These are phyloP conservation scores for Magnaporthiopsis rhizophila DNA, from an alignment of 2,329 filamentous ascomycete genomes.

Conservation along the genomic window DNA sequence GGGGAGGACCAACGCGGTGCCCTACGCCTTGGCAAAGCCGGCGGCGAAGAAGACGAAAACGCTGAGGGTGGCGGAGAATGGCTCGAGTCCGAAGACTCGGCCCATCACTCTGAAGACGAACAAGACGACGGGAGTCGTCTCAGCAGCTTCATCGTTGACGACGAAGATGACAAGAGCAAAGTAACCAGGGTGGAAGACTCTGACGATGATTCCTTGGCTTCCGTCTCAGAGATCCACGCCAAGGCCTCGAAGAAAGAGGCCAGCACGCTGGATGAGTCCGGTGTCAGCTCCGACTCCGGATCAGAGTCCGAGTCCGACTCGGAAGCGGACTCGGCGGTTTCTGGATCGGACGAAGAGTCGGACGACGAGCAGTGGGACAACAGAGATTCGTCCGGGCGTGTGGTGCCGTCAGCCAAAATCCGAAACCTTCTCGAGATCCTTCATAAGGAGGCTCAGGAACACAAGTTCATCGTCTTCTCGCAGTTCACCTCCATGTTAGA, in stretches of 20 bases:
- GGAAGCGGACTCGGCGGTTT: conserved; percentile 8
- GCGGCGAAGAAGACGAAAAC: conserved; percentile 79
- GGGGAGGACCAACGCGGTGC: conserved; percentile 55
- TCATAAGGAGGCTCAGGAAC: conserved; percentile 64
- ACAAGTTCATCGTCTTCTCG: conserved; percentile 98
- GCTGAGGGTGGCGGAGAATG: conserved; percentile 80
- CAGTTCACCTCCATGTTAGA: conserved; percentile 99
- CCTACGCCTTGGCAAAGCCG: conserved; percentile 63
- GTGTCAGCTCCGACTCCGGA: conserved; percentile 23
- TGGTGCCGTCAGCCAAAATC: conserved; percentile 82
- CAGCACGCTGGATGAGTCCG: conserved; percentile 15
- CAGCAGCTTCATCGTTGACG: conserved; percentile 47
- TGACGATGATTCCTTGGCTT: conserved; percentile 29
- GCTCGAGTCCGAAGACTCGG: conserved; percentile 63
- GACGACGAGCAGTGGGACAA: conserved; percentile 2
- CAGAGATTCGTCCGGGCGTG: conserved; percentile 23
- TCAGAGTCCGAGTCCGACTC: conserved; percentile 28
- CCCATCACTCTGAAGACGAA: conserved; percentile 45
- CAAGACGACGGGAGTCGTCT: conserved; percentile 45
- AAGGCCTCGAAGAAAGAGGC: conserved; percentile 18
- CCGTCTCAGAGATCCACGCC: conserved; percentile 27
- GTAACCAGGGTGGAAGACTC: conserved; percentile 15
- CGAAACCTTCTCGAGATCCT: conserved; percentile 76
- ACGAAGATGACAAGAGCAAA: conserved; percentile 30
- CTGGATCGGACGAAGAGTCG: conserved; percentile 2